Evolutionary conservation across 768 basidiomycete genomes (phyloP).

Genomic region (Tricholoma bakamatsutake): DNA sequence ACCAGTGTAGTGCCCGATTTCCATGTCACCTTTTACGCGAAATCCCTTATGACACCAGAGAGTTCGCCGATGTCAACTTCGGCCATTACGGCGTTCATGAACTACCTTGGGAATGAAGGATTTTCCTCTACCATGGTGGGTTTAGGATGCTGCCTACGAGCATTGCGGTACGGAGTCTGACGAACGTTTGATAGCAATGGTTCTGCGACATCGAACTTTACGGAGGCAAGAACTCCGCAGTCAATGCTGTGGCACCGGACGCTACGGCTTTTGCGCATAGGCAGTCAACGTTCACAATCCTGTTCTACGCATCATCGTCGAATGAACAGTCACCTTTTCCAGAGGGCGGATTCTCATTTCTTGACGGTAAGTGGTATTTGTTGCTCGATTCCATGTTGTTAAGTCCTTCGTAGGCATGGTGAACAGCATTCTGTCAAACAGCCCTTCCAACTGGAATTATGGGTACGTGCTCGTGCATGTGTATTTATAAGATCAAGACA

Average conservation of each 20-base stretch:
- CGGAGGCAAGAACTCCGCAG: conserved; percentile 18
- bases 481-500: too few relatives aligned
- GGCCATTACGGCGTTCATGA: conserved; percentile 26
- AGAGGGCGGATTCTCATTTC: too few relatives aligned
- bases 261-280: too few relatives aligned
- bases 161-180: too few relatives aligned
- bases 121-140: conserved; percentile 22
- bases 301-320: too few relatives aligned
- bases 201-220: conserved; percentile 36
- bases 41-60: conserved; percentile 27
- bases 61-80: conserved; percentile 23
- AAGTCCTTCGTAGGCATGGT: conserved; percentile 26
- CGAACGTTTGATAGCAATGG: conserved; percentile 22
- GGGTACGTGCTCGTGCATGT: not conserved
- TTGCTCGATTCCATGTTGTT: too few relatives aligned
- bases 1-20: conserved; percentile 15
- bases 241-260: conserved; percentile 40
- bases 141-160: too few relatives aligned
- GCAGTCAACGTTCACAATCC: conserved; percentile 40
- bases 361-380: too few relatives aligned
- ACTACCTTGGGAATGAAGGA: conserved; percentile 30
- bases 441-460: not conserved
- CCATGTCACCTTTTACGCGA: conserved; percentile 28
- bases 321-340: too few relatives aligned
- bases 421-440: not conserved